Evolutionary conservation across 2,329 filamentous ascomycete genomes (phyloP), one percentile per base, ranked within the genome.

Genomic region (Parastagonospora avenae): DNA sequence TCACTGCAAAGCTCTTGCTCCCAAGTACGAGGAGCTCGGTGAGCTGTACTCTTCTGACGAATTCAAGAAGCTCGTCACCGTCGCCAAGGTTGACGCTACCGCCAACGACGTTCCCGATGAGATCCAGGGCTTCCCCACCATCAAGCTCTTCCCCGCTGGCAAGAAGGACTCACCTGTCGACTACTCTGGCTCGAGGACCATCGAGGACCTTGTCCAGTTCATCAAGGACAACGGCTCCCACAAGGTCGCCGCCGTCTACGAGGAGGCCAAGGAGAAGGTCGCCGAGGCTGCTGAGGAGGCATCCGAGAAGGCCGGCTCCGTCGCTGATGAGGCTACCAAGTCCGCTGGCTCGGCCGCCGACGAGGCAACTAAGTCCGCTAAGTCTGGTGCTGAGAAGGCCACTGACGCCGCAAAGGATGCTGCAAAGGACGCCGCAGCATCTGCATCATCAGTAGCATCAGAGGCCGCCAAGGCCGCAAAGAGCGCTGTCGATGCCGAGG

Each of bases 61-160:
- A 24, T 74, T 78, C 55, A 74, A 74, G 58, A 75, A 81, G 68
- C 82, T 86, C 82, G 85, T 85, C 77, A 83, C 79, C 66, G 85
- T 85, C 81, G 88, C 80, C 78, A 99, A 99, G 88, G 88, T 99
- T 64, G 94, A 99, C 72, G 94, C 94, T 52, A 99, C 94, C 57
- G 79, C 80, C 80, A 99, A 99, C 81, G 94, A 99, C 68, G 91
- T 97, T 51, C 94, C 94, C 51, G 93, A 97, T 77, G 91, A 96
- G 80, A 91, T 99, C 72, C 85, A 91, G 77, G 94, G 94, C 60
- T 99, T 99, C 89, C 94, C 94, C 50, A 99, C 94, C 76, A 97
- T 99, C 85, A 97, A 97, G 85, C 85, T 99, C 64, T 99, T 86
- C 89, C 85, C 91, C 60, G 94, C 94, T 67, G 92, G 92, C 70